Evolutionary conservation across 192 early-diverging fungal species (phyloP), one percentile per base, ranked within the genome.

Genomic region (Podila clonocystis): DNA sequence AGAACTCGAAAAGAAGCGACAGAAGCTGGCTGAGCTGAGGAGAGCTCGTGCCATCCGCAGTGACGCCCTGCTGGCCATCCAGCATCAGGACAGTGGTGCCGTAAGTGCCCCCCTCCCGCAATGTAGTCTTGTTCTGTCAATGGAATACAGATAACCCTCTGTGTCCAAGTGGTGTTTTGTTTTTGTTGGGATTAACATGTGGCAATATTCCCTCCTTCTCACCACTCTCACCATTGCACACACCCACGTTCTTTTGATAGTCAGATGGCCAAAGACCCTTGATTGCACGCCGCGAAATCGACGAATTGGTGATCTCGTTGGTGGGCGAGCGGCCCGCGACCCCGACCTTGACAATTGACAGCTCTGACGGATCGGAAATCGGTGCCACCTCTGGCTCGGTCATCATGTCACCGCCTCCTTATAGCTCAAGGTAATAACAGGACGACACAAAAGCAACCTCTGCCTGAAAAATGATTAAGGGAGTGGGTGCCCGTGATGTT

Each of bases 1-100:
- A 72, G 95, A 97, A 85, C 84, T 99, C 50, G 96, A 97, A 79
- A 93, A 92, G 83, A 99, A 99, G 85, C 87, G 93, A 60, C 91
- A 90, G 65, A 97, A 96, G 89, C 87, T 99, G 48, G 95, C 94
- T 3, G 95, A 97, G 73, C 90, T 99, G 63, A 87, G 94, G 63
- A 87, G 91, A 22, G 89, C 90, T 52, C 87, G 95, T 69, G 94
- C 94, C 72, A 95, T 96, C 69, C 90, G 97, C 22, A 88, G 75
- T 70, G 64, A 66, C 52, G 83, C 84, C 29, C 66, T 93, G 60
- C 31, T 49, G 28, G 73, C 29, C 4, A 70, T 62, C 59, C 73
- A 61, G 31, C 50, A 70, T 22, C 55, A 55, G 69, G 57, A 69
- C 58, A 62, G 49, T 62, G 12, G 49, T 62, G 12, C 68, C 58